These are phyloP conservation scores for Globisporangium parvum DNA, from an alignment of 352 stramenopile species.

Conservation along the genomic window DNA sequence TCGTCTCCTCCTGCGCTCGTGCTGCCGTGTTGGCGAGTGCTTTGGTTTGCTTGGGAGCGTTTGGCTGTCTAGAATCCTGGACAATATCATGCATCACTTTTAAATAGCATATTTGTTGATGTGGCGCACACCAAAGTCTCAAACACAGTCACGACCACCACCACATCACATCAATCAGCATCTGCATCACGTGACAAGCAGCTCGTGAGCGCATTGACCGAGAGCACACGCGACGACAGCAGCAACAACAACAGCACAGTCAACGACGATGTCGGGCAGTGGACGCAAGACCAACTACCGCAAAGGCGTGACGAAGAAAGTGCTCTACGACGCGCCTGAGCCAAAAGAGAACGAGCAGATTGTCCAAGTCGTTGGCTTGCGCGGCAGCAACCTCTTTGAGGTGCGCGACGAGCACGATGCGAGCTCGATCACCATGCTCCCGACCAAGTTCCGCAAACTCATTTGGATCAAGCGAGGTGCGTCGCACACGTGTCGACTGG, in stretches of 20 bases:
- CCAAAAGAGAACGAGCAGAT: slow-evolving; percentile 88
- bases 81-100: too few species aligned
- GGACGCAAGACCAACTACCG: slow-evolving; percentile 88
- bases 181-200: too few species aligned
- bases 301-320: slow-evolving; percentile 90
- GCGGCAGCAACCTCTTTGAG: slow-evolving; percentile 96
- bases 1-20: neutral
- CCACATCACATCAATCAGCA: too few species aligned
- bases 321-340: slow-evolving; percentile 88
- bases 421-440: slow-evolving; percentile 91
- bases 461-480: slow-evolving; percentile 96
- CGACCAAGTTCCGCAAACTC: slow-evolving; percentile 97
- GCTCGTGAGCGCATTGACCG: too few species aligned
- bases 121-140: too few species aligned
- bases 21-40: neutral
- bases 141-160: too few species aligned
- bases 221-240: neutral
- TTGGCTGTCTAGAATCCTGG: too few species aligned
- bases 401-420: slow-evolving; percentile 58
- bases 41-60: neutral
- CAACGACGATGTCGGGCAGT: slow-evolving; percentile 81
- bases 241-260: neutral
- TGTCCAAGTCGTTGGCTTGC: slow-evolving; percentile 87
- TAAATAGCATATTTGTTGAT: too few species aligned
- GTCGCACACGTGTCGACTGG: neutral